A percentile compares a stretch with the other conserved stretches of the same genome.
These are phyloP conservation scores for Puccinia hordei DNA, from an alignment of 1,284 basidiomycete species.

Conservation along the genomic window DNA sequence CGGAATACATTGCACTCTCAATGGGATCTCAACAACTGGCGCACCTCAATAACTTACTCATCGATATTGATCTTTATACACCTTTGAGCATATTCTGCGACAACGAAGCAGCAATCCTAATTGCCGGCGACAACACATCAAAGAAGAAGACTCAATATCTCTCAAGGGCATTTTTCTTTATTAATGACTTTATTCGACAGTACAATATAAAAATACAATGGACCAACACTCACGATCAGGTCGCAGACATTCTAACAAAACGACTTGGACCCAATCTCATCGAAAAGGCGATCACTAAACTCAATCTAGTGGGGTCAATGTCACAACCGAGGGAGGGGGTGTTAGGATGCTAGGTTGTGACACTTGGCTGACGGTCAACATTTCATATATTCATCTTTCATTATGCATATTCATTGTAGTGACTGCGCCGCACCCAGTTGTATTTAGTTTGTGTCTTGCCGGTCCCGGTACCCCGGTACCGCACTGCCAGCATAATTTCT, in stretches of 20 bases:
- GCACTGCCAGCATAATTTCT: no score
- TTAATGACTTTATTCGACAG: constrained; percentile 5
- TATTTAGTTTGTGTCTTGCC: no score
- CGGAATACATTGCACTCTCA: constrained; percentile 18
- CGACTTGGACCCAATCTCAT: background rate
- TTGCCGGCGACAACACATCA: background rate
- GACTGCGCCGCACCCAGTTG: no score
- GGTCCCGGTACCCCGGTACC: no score
- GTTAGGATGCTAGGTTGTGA: background rate
- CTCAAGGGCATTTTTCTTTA: background rate
- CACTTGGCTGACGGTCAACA: no score
- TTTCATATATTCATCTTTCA: no score
- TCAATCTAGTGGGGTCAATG: background rate
- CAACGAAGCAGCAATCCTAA: constrained; percentile 15
- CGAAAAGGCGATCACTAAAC: background rate
- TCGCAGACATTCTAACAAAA: constrained; percentile 9
- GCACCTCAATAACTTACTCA: background rate
- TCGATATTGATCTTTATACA: background rate
- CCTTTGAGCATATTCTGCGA: constrained; percentile 1
- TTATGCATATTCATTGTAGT: no score
- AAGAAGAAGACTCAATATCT: constrained; percentile 20
- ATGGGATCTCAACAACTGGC: background rate
- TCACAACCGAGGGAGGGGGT: no score
- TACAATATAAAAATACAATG: background rate
- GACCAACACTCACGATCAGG: background rate